Evolutionary conservation across 2,329 filamentous ascomycete genomes (phyloP), one percentile per base, ranked within the genome.

Genomic region (Pezicula radicicola): DNA sequence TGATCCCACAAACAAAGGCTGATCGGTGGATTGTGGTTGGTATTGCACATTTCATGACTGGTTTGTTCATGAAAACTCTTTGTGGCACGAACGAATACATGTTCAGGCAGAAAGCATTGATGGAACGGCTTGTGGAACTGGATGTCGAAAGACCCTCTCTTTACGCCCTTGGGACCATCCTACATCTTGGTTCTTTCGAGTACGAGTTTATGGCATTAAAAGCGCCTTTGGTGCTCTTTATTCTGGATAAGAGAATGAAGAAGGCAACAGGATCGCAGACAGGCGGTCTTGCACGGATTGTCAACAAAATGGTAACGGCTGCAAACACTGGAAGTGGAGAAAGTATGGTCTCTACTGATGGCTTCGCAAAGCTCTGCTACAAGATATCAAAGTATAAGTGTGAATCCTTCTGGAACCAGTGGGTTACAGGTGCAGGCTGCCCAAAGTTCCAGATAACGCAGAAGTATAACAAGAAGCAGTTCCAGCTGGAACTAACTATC

Each of bases 21-120:
- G 94, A 99, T 68, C 83, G 85, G 49, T 99, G 94, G 94, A 84
- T 95, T 18, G 87, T 93, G 12, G 81, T 94, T 49, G 95, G 93
- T 13, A 87, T 95, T 44, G 89, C 93, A 1, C 92, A 93, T 75
- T 99, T 91, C 74, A 96, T 99, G 80, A 91, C 93, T 1, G 93
- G 97, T 61, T 80, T 91, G 4, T 97, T 96, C 70, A 89, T 97
- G 81, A 90, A 87, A 67, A 87, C 85, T 59, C 77, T 99, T 3
- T 95, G 91, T 64, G 94, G 94, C 7, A 95, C 95, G 66, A 99
- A 99, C 66, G 91, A 96, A 63, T 94, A 96, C 67, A 81, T 91
- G 10, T 97, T 91, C 67, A 85, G 91, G 36, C 88, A 96, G 70
- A 97, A 97, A 70, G 77, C 83, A 36, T 82, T 90, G 69, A 85